Evolutionary conservation across 2,329 filamentous ascomycete genomes (phyloP).

Genomic region (Talaromyces sp.): DNA sequence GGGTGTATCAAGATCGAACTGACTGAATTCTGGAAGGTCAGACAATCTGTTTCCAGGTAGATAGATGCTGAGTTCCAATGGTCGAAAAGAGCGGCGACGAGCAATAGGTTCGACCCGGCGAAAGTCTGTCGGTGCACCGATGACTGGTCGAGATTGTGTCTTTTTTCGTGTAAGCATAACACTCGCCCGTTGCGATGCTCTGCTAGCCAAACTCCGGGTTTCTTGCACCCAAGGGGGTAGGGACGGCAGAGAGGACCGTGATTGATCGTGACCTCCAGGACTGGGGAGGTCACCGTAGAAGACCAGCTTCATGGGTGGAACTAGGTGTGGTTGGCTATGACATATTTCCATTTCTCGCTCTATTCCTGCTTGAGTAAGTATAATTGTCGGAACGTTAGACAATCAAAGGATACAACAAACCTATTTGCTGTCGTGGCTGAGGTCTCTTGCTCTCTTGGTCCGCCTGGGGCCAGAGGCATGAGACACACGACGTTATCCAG

Average conservation of each 20-base stretch:
- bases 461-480: constrained; percentile 31
- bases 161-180: constrained; percentile 33
- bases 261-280: constrained; percentile 28
- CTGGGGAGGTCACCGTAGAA: constrained; percentile 41
- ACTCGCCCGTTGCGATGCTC: constrained; percentile 41
- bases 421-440: constrained; percentile 24
- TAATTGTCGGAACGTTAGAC: background rate
- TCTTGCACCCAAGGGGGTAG: constrained; percentile 41
- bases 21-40: constrained; percentile 43
- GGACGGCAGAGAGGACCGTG: constrained; percentile 27
- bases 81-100: constrained; percentile 31
- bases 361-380: constrained; percentile 27
- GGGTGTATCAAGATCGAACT: constrained; percentile 33
- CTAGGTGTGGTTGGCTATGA: constrained; percentile 45
- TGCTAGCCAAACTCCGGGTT: constrained; percentile 36
- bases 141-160: constrained; percentile 32
- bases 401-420: constrained; percentile 20
- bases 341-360: constrained; percentile 45
- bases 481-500: constrained; percentile 40
- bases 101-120: constrained; percentile 32
- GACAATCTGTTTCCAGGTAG: constrained; percentile 43
- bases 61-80: constrained; percentile 48
- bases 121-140: constrained; percentile 44
- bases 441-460: constrained; percentile 27
- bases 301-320: constrained; percentile 45